phyloP scores from a whole-genome alignment of 78 protist species.

The Dictyostelium citrinum region DNA sequence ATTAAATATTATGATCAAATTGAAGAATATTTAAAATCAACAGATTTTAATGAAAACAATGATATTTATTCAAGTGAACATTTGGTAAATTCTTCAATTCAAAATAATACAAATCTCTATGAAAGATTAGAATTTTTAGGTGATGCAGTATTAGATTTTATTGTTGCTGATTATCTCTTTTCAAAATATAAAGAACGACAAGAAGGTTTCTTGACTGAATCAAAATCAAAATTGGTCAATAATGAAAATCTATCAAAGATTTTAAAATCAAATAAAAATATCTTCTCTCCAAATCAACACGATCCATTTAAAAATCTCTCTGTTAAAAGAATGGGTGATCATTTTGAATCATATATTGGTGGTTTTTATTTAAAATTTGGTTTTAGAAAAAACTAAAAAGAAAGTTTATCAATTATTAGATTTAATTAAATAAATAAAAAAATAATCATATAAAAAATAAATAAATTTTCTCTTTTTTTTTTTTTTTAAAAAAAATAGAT shows the following conservation, averaged over 20 bases:
- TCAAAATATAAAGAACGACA: conserved; percentile 1
- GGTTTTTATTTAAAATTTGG: not conserved
- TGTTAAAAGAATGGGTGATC: conserved; percentile 21
- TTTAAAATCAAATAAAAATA: not conserved
- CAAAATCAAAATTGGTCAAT: not conserved
- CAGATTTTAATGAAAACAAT: not conserved
- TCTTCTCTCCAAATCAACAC: not conserved
- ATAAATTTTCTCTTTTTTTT: too few species aligned
- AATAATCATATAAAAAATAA: not conserved
- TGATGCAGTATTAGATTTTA: conserved; percentile 41
- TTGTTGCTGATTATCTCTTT: conserved; percentile 34
- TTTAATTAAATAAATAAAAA: not conserved
- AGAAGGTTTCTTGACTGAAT: conserved; percentile 45
- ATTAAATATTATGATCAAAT: not conserved
- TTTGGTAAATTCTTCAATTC: not conserved
- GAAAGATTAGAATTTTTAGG: conserved; percentile 70
- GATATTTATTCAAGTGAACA: not conserved
- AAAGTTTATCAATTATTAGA: not conserved
- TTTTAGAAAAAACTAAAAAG: not conserved
- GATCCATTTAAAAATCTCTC: not conserved
- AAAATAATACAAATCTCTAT: not conserved
- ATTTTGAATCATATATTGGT: conserved; percentile 43
- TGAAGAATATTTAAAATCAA: not conserved
- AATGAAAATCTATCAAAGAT: not conserved
- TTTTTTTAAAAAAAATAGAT: too few species aligned